Conservation (phyloP, 305 asterid species). For the Fraxinus dipetala region DNA sequence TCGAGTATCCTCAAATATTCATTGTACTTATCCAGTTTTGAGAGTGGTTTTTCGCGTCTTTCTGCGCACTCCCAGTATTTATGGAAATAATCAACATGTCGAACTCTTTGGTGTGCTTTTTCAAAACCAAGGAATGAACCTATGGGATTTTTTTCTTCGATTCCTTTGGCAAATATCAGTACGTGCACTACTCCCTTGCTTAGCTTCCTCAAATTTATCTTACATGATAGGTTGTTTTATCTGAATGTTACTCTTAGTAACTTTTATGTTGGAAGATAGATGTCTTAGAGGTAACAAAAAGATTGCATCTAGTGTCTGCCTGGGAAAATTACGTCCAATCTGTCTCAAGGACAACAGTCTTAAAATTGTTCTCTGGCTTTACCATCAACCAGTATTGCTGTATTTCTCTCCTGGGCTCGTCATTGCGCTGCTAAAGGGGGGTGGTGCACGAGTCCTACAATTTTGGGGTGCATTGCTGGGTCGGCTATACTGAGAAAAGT, state of each 20-base stretch:
- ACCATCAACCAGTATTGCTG: slow-evolving; percentile 58
- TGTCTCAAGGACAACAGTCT: neutral
- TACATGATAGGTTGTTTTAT: neutral
- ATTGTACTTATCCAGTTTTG: neutral
- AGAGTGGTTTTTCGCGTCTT: neutral
- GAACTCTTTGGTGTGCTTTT: neutral
- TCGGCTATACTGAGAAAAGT: slow-evolving; percentile 69
- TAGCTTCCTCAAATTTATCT: neutral
- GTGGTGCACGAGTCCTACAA: slow-evolving; percentile 43
- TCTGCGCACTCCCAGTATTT: neutral
- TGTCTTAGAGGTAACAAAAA: too few relatives aligned
- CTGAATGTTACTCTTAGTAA: neutral
- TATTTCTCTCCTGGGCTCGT: slow-evolving; percentile 80
- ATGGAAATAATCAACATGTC: neutral
- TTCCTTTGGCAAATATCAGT: neutral
- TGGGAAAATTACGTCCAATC: neutral
- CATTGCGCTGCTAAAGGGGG: slow-evolving; percentile 39
- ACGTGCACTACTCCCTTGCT: neutral
- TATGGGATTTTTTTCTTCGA: neutral
- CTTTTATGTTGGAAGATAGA: too few relatives aligned
- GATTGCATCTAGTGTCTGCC: too few relatives aligned
- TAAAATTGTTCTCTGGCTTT: neutral
- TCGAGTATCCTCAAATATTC: neutral
- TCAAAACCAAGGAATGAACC: neutral
- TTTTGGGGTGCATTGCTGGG: slow-evolving; percentile 73